Base-by-base conservation (phyloP, 2,329 filamentous ascomycete species). In the Pseudocercospora musae region DNA sequence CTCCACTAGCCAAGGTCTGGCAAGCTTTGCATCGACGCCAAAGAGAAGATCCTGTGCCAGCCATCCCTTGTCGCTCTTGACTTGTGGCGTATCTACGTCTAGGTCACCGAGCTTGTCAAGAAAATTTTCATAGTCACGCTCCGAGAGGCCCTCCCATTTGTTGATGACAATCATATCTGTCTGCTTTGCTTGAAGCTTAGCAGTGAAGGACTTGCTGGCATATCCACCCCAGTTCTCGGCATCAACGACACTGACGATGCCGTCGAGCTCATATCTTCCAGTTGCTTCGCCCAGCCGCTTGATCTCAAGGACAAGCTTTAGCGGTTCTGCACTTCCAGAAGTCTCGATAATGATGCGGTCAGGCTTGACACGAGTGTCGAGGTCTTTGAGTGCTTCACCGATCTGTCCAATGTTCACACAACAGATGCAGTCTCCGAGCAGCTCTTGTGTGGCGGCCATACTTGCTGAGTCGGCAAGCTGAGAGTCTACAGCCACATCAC, bases 341-440 rank as follows among this genome's bases (percentile, higher is more conserved):
- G 95, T 99, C 82, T 99, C 95, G 75, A 99, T 88, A 57, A 99
- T 87, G 76, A 99, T 95, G 59, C 95, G 86, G 74, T 97, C 90
- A 0, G 92, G 94, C 0, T 67, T 61, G 50, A 84, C 78, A 40
- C 83, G 78, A 25, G 79, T 76, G 56, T 85, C 84, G 44, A 99
- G 87, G 72, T 95, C 88, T 48, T 84, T 79, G 18, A 99, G 87
- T 1, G 94, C 93, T 53, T 89, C 87, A 63, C 87, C 86, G 7
- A 99, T 86, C 76, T 96, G 91, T 15, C 95, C 95, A 64, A 99
- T 94, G 25, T 98, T 89, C 75, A 98, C 98, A 81, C 95, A 99
- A 85, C 95, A 99, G 78, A 99, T 98, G 79, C 95, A 98, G 68
- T 94, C 95, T 76, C 96, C 96, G 58, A 99, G 88, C 0, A 99